Conservation (phyloP, 495 filamentous ascomycete genomes). For the Lepidopterella palustris region DNA sequence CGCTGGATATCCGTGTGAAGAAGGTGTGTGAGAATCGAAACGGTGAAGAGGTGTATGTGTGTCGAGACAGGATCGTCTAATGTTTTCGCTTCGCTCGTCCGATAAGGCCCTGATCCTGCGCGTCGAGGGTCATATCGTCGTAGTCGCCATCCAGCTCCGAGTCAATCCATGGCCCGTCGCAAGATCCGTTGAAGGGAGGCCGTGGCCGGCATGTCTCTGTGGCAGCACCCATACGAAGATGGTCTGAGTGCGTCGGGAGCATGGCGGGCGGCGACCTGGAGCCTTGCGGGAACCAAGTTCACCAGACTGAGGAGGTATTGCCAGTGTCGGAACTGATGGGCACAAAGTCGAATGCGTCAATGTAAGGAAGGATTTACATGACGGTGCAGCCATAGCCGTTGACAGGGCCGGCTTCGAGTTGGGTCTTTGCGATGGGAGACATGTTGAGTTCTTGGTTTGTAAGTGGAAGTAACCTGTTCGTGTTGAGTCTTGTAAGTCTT, state of each 20-base stretch:
- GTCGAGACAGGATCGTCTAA: too few relatives aligned
- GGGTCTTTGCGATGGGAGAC: background rate
- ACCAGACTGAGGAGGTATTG: background rate
- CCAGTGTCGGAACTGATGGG: background rate
- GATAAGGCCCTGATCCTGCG: background rate
- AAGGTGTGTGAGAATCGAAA: too few relatives aligned
- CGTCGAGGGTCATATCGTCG: background rate
- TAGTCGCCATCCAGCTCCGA: background rate
- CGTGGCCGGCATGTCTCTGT: background rate
- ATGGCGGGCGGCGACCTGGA: too few relatives aligned
- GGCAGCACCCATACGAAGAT: background rate
- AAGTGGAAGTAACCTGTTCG: background rate
- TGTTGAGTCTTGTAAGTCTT: background rate
- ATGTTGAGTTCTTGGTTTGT: background rate
- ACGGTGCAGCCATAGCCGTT: slow-evolving; percentile 1
- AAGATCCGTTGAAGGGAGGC: background rate
- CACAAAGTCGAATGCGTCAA: background rate
- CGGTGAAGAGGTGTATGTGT: too few relatives aligned
- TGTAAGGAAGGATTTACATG: background rate
- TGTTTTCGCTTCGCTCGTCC: too few relatives aligned
- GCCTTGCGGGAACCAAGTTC: background rate
- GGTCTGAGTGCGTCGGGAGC: background rate
- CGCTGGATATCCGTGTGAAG: too few relatives aligned
- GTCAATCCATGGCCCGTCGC: background rate
- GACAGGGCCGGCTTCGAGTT: background rate